Evolutionary conservation across 768 basidiomycete genomes (phyloP).

Genomic region (Russula lepida): DNA sequence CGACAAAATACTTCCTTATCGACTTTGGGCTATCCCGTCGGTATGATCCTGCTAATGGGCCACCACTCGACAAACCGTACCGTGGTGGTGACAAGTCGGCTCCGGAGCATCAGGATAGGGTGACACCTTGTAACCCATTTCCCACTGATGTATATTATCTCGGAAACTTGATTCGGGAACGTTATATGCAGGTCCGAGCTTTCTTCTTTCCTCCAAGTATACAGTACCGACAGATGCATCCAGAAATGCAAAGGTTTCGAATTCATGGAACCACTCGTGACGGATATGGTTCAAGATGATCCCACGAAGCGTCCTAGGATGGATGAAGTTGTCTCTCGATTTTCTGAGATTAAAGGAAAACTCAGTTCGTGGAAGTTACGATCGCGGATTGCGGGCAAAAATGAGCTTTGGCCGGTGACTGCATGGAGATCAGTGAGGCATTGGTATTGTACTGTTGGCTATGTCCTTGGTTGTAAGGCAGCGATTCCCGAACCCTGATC

Average conservation of each 20-base stretch:
- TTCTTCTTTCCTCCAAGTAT: no score
- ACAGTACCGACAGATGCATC: background rate
- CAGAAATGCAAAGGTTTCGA: background rate
- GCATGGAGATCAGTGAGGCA: background rate
- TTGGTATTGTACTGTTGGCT: background rate
- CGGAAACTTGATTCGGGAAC: slow-evolving; percentile 21
- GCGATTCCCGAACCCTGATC: background rate
- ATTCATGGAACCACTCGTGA: slow-evolving; percentile 11
- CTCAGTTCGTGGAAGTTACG: background rate
- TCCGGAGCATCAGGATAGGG: slow-evolving; percentile 19
- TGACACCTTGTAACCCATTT: slow-evolving; percentile 19
- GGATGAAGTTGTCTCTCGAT: slow-evolving; percentile 27
- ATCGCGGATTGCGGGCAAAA: background rate
- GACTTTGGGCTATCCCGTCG: no score
- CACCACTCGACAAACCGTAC: slow-evolving; percentile 14
- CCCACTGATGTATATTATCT: slow-evolving; percentile 24
- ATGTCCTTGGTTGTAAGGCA: background rate
- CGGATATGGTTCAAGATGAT: slow-evolving; percentile 31
- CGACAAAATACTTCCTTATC: slow-evolving; percentile 25
- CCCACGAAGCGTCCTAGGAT: slow-evolving; percentile 28
- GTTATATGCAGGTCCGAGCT: slow-evolving; percentile 8
- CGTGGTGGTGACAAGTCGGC: slow-evolving; percentile 24
- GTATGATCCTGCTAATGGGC: background rate
- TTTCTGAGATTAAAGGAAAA: background rate
- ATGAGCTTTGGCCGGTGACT: background rate